Conservation (phyloP, 371 early-diverging fungal genomes). For the Apophysomyces elegans region DNA sequence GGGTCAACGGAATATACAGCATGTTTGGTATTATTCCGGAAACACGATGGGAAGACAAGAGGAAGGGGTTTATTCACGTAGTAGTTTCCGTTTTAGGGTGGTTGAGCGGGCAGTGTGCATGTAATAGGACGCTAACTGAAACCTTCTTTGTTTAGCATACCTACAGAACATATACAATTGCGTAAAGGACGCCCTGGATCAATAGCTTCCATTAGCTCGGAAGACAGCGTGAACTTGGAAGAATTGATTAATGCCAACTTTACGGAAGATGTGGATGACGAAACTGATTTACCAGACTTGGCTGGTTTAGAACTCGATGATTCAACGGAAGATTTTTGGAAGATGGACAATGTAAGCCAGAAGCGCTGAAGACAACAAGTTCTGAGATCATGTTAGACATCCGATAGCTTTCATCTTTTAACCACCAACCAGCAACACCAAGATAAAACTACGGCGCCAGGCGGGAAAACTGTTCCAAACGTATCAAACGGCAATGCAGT, state of each 20-base stretch:
- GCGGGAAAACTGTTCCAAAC: neutral
- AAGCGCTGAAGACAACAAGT: neutral
- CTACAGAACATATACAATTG: conserved; percentile 10
- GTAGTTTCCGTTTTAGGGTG: conserved; percentile 1
- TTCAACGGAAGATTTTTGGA: conserved; percentile 52
- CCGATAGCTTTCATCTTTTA: neutral
- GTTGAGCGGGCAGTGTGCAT: conserved; percentile 1
- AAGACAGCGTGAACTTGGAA: conserved; percentile 49
- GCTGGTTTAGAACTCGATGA: conserved; percentile 51
- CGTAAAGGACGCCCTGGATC: conserved; percentile 38
- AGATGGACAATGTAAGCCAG: conserved; percentile 39
- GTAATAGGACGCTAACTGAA: conserved; percentile 1
- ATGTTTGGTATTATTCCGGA: too few species aligned
- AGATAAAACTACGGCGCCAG: neutral
- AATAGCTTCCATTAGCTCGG: conserved; percentile 42
- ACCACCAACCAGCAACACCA: neutral
- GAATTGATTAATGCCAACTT: conserved; percentile 48
- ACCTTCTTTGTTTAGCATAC: conserved; percentile 15
- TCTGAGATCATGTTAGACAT: neutral
- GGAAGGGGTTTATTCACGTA: conserved; percentile 1
- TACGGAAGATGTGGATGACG: conserved; percentile 44
- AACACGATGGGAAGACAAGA: neutral
- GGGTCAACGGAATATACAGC: too few species aligned
- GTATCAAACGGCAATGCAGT: neutral
- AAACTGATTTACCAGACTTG: conserved; percentile 44